A percentile compares a stretch with the other conserved stretches of the same genome.
Conservation (phyloP, 805 yeast species). For the Saccharomycopsis malanga region DNA sequence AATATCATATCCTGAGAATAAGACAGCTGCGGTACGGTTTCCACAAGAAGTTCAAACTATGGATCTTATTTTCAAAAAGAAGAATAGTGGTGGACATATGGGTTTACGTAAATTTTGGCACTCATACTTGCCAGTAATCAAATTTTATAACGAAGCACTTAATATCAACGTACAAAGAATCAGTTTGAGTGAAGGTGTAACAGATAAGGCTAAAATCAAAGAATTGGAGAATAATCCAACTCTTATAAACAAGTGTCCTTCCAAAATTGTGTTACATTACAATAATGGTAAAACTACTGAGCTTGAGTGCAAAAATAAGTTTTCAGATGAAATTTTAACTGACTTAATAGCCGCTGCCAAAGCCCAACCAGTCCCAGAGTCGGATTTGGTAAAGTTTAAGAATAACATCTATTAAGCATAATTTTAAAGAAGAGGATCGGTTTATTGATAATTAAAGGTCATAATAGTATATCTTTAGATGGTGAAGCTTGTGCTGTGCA, state of each 20-base stretch:
- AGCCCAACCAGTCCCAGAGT: constrained; percentile 34
- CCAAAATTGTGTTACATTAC: constrained; percentile 31
- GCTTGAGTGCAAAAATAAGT: constrained; percentile 38
- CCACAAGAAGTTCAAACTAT: constrained; percentile 32
- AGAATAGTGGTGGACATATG: constrained; percentile 35
- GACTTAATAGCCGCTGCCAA: constrained; percentile 34
- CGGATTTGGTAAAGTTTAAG: constrained; percentile 25
- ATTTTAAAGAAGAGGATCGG: too few relatives aligned
- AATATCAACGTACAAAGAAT: constrained; percentile 42
- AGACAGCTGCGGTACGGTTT: constrained; percentile 29
- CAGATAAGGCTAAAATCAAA: constrained; percentile 28
- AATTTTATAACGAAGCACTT: constrained; percentile 46
- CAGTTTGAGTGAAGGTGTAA: constrained; percentile 13
- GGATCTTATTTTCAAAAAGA: constrained; percentile 38
- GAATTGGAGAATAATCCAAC: constrained; percentile 28
- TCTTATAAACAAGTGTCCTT: constrained; percentile 32
- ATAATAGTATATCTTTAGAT: too few relatives aligned
- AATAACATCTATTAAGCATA: background rate
- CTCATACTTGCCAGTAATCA: constrained; percentile 43
- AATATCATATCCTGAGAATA: constrained; percentile 41
- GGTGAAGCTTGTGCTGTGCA: too few relatives aligned
- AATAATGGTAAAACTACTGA: constrained; percentile 27
- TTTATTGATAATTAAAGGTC: too few relatives aligned
- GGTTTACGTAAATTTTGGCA: constrained; percentile 52
- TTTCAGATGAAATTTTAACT: constrained; percentile 35